Evolutionary conservation across 495 filamentous ascomycete genomes (phyloP), one percentile per base, ranked within the genome.

Genomic region (Aspergillus heteromorphus): DNA sequence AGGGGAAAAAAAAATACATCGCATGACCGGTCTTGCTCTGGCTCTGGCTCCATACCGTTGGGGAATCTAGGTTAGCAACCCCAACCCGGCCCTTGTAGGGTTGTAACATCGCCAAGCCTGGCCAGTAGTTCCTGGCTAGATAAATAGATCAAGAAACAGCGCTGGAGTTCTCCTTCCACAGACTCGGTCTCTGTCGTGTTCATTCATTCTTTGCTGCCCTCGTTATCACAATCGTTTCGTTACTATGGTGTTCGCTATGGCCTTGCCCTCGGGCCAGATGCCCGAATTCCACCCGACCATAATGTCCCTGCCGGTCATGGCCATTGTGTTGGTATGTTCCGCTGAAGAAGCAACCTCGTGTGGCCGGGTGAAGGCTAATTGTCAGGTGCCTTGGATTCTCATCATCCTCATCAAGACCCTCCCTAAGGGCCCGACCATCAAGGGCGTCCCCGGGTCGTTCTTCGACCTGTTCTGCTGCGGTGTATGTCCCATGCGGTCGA

Each of bases 401-500:
- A 48, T 63, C 8, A 21, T 66, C 0, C 50, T 54, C 16, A 30
- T 66, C 4, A 51, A 61, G 31, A 21, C 55, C 1, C 19, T 51
- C 6, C 55, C 56, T 8, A 61, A 61, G 40, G 56, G 56, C 0
- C 64, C 64, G 1, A 38, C 45, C 36, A 63, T 63, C 29, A 57
- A 61, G 29, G 58, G 53, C 0, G 60, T 61, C 8, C 53, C 54
- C 4, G 64, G 64, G 0, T 40, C 60, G 0, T 45, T 53, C 11
- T 18, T 56, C 1, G 64, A 52, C 18, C 19, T 47, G 1, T 61
- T 55, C 40, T 31, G 61, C 14, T 58, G 49, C 16, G 64, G 64
- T 38, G 64, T 66, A 56, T 31, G 58, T 16, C 17, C 2, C n/a
- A 36, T 36, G 2, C 4, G 13, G 9, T 14, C 5, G 13, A 11